Percentiles rank a stretch among this genome's conserved stretches.
Conservation (phyloP, 148 eudicot species). For the Chenopodium quinoa region DNA sequence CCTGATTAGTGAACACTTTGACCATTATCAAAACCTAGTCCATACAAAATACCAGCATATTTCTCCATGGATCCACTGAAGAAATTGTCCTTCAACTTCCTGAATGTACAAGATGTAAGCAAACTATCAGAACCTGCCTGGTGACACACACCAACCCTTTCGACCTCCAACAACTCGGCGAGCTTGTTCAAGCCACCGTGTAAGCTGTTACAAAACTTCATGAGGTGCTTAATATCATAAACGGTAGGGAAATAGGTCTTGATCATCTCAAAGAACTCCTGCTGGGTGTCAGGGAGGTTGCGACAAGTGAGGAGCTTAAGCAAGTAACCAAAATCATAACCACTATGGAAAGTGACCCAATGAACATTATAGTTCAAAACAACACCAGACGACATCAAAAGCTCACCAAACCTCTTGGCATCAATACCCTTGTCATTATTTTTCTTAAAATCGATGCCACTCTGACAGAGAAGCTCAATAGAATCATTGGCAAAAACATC, state of each 20-base stretch:
- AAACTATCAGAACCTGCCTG: conserved; percentile 55
- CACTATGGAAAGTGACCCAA: conserved; percentile 61
- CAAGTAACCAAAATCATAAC: conserved; percentile 60
- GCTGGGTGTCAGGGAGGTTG: conserved; percentile 45
- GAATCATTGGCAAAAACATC: conserved; percentile 50
- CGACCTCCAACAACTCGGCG: conserved; percentile 39
- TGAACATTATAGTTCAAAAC: conserved; percentile 45
- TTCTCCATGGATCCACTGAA: conserved; percentile 45
- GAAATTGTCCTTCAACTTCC: conserved; percentile 43
- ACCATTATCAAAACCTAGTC: conserved; percentile 41
- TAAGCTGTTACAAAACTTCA: conserved; percentile 39
- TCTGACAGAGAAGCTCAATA: conserved; percentile 40
- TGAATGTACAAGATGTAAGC: conserved; percentile 47
- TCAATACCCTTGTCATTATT: conserved; percentile 46
- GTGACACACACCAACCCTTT: conserved; percentile 46
- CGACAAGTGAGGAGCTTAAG: conserved; percentile 46
- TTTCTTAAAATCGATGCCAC: conserved; percentile 52
- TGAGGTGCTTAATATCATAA: conserved; percentile 47
- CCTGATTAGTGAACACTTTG: conserved; percentile 23
- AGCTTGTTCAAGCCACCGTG: conserved; percentile 53
- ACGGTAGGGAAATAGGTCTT: conserved; percentile 39
- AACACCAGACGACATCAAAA: conserved; percentile 54
- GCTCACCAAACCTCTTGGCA: conserved; percentile 48
- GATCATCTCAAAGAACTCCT: conserved; percentile 43
- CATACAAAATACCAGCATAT: conserved; percentile 51